Base-by-base conservation (phyloP, 805 yeast species). In the Metschnikowia baotianmanensis region DNA sequence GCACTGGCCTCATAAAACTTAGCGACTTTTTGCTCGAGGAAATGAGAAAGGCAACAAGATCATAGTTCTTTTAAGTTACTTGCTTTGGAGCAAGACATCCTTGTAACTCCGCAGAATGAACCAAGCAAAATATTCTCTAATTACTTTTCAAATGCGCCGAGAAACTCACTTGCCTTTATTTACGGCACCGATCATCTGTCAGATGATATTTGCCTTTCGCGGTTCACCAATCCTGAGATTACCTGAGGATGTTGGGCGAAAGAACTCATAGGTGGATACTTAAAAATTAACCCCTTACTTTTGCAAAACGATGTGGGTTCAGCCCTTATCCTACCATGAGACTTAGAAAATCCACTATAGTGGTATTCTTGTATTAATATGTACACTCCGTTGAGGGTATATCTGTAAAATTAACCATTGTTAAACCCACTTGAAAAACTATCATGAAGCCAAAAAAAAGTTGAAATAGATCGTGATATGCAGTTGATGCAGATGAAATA, bases 401-500 rank as follows among this genome's bases (percentile, higher is more conserved):
- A 55, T 53, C 50, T 45, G 46, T 53, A 43, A 54, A 53, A 53
- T 56, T 61, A 58, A 43, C 53, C 48, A 50, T 43, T 51, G 47
- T 47, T 46, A 44, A 42, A 49, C 48, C 56, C 51, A 46, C 53
- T 53, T 45, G 53, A 46, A 54, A 48, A 51, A 57, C 47, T 53
- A 42, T 50, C 47, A 36, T 47, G 31, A 52, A 46, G 38, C 48
- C 49, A 45, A 36, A 47, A 42, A 41, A 45, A 38, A 42, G 43
- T 42, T 27, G 19, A 35, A 44, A 42, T 45, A 45, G 41, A 52
- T 59, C 68, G 59, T 63, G 58, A 62, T 58, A 65, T 67, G 74
- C 72, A 68, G 74, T 68, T 68, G 74, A 68, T 64, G 74, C 74
- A 67, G 59, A 41, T 34, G 36, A 58, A 56, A 53, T 58, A 48